A percentile compares a stretch with the other conserved stretches of the same genome.
phyloP scores from a whole-genome alignment of 257 asterid species.

The Capsicum rhomboideum region DNA sequence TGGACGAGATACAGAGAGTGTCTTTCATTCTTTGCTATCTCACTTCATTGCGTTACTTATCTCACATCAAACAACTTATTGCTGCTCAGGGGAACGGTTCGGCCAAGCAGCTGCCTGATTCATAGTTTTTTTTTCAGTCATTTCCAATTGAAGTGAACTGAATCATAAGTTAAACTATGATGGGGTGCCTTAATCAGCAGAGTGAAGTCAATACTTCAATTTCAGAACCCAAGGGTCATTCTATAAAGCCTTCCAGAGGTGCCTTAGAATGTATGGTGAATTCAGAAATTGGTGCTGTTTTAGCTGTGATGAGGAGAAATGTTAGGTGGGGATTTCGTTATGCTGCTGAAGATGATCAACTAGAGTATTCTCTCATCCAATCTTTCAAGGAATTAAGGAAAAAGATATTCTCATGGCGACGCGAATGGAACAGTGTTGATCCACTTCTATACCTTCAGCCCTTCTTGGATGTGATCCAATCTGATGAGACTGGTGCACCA shows the following conservation, averaged over 20 bases:
- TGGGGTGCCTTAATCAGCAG: slow-evolving; percentile 44
- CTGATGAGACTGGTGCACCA: slow-evolving; percentile 98
- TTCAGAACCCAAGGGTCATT: slow-evolving; percentile 28
- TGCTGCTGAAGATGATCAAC: slow-evolving; percentile 75
- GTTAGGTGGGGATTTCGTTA: slow-evolving; percentile 94
- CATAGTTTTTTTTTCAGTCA: slow-evolving; percentile 10
- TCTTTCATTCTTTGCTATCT: background rate
- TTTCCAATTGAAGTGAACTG: slow-evolving; percentile 10
- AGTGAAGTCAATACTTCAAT: slow-evolving; percentile 33
- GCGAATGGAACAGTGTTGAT: slow-evolving; percentile 65
- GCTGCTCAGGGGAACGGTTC: slow-evolving; percentile 2
- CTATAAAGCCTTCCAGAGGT: slow-evolving; percentile 49
- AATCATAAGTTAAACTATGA: slow-evolving; percentile 18
- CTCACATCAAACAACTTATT: background rate
- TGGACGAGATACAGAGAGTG: background rate
- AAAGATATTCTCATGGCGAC: slow-evolving; percentile 67
- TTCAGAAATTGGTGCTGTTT: slow-evolving; percentile 94
- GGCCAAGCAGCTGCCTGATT: slow-evolving; percentile 9
- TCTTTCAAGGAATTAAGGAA: slow-evolving; percentile 82
- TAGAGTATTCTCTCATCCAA: slow-evolving; percentile 72
- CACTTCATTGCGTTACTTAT: background rate
- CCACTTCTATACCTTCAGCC: slow-evolving; percentile 82
- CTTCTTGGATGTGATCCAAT: slow-evolving; percentile 78
- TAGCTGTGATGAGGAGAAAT: slow-evolving; percentile 98
- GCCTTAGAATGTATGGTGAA: slow-evolving; percentile 84